Base-by-base conservation (phyloP, 1,284 basidiomycete genomes). In the Ceratobasidium sp. region DNA sequence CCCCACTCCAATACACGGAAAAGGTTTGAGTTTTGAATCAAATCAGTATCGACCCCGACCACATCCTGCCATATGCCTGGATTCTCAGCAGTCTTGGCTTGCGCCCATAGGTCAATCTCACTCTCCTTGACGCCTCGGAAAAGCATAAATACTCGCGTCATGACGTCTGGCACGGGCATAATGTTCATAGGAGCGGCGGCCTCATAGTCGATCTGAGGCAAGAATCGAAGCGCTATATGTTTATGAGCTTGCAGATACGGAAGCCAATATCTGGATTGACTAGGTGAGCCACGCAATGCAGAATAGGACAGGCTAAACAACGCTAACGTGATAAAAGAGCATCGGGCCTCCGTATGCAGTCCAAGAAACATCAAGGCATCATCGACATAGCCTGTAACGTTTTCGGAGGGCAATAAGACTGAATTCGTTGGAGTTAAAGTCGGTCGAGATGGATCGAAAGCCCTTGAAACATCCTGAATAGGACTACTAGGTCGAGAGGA, bases 111-210 rank as follows among this genome's bases (percentile, higher is more conserved):
- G 7, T 58, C 73, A 2, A 82, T 23, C 4, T 84, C 81, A 2
- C 79, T 80, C 26, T 83, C 80, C 1, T 79, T 55, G 9, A 88
- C 83, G 10, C 86, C 87, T 26, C 83, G 82, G 83, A 88, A 89
- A 12, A 89, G 81, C 86, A 89, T 87, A 79, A 89, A 89, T 2
- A 89, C 84, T 6, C 88, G 85, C 0, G 85, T 87, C 10, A 87
- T 83, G 46, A 87, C 83, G 77, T 88, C 87, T 15, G 88, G 88
- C 33, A 78, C 44, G 0, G 89, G 88, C 0, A 77, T 78, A 53
- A 89, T 80, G 6, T 81, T 80, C 39, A 89, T 82, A 1, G 82
- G 84, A 0, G 87, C 88, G 0, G 87, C 85, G 6, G 77, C 76
- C 71, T 86, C 86, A 80, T 88, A 89, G 23, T 84, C 83, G 0